phyloP scores from a whole-genome alignment of 164 flowering plant species.

The Vitis cinerea region DNA sequence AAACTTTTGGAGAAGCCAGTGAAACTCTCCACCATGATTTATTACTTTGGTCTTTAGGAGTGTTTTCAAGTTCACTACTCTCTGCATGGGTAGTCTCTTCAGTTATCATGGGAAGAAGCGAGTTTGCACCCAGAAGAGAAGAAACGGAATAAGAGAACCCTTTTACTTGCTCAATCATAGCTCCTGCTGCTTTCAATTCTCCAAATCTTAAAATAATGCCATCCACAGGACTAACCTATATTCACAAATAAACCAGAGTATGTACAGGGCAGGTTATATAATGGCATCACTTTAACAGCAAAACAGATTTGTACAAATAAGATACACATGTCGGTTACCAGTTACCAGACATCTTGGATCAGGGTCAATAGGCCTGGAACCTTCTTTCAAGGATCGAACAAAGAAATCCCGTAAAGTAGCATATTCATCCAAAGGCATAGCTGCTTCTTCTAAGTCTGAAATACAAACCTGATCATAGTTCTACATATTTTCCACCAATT shows the following conservation, averaged over 20 bases:
- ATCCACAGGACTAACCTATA: conserved; percentile 95
- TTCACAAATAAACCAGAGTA: background rate
- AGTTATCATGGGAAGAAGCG: conserved; percentile 51
- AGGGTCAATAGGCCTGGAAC: conserved; percentile 75
- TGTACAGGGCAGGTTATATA: background rate
- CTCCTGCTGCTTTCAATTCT: conserved; percentile 73
- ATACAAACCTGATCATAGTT: conserved; percentile 4
- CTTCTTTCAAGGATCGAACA: conserved; percentile 73
- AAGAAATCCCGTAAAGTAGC: conserved; percentile 79
- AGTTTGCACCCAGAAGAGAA: conserved; percentile 79
- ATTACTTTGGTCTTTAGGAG: conserved; percentile 27
- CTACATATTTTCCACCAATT: background rate
- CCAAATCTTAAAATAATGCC: conserved; percentile 83
- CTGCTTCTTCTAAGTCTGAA: conserved; percentile 84
- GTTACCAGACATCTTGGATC: conserved; percentile 93
- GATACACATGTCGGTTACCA: conserved; percentile 59
- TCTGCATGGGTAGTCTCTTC: conserved; percentile 32
- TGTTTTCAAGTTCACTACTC: conserved; percentile 22
- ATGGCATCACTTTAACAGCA: background rate
- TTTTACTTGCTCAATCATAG: conserved; percentile 97
- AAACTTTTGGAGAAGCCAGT: conserved; percentile 76
- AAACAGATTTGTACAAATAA: conserved; percentile 2
- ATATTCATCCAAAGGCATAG: conserved; percentile 77
- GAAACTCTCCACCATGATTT: conserved; percentile 92
- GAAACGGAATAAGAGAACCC: conserved; percentile 84